Percentiles rank a stretch among this genome's conserved stretches.
These are phyloP conservation scores for Aspergillus taichungensis DNA, from an alignment of 495 filamentous ascomycete genomes.

Conservation along the genomic window DNA sequence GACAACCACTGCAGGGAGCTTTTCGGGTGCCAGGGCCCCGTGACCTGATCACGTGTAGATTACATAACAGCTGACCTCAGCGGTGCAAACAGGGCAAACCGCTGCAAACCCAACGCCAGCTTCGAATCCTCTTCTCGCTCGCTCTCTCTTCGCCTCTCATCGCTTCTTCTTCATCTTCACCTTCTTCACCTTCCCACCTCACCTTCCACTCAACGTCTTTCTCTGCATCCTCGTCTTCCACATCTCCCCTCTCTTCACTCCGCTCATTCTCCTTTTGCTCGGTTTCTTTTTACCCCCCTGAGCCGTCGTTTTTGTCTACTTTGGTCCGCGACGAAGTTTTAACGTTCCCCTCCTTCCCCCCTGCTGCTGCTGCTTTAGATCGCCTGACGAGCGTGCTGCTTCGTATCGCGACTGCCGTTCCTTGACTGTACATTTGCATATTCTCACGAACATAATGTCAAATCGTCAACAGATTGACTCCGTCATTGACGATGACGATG, in stretches of 20 bases:
- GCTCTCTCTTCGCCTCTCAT: conserved; percentile 7
- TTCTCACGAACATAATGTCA: conserved; percentile 40
- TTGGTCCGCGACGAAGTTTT: too few species aligned
- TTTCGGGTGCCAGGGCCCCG: conserved; percentile 19
- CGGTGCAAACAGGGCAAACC: conserved; percentile 20
- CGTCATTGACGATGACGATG: conserved; percentile 96
- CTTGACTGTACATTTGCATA: conserved; percentile 15
- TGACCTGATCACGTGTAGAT: too few species aligned
- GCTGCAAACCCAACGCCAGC: conserved; percentile 35
- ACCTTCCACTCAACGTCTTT: conserved; percentile 3
- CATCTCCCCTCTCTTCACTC: conserved; percentile 12
- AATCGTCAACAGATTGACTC: conserved; percentile 72
- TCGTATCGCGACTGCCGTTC: conserved; percentile 5
- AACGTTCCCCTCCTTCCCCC: conserved; percentile 15
- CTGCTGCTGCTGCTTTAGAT: conserved; percentile 3
- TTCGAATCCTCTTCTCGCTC: conserved; percentile 29
- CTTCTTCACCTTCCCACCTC: conserved; percentile 9
- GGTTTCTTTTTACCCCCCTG: conserved; percentile 4
- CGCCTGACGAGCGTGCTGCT: not conserved
- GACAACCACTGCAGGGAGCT: conserved; percentile 22
- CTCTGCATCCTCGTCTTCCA: conserved; percentile 14
- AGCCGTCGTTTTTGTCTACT: conserved; percentile 2
- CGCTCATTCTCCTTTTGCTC: conserved; percentile 11
- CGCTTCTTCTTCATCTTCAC: conserved; percentile 2
- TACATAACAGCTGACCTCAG: too few species aligned